Base-by-base conservation (phyloP, 108 stramenopile species). In the Aurantiochytrium sp. region DNA sequence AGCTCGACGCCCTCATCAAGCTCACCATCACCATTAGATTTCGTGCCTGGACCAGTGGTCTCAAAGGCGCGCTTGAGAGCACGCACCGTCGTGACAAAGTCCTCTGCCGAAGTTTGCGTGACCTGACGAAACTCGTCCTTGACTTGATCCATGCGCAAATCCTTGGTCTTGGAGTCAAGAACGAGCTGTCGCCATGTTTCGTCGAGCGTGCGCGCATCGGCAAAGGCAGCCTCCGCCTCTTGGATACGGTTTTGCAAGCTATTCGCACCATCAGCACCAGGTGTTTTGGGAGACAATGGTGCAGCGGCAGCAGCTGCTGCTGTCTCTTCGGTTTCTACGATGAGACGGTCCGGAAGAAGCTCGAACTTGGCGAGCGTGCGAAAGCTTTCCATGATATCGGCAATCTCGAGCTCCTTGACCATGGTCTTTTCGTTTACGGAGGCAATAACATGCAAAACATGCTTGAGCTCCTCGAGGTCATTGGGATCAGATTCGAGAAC, bases 41-140 rank as follows among this genome's bases (percentile, higher is more conserved):
- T 83, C 28, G 92, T 91, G 58, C 87, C 83, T 8, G 95, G 95
- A 4, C 95, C 95, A 4, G 29, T 58, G 44, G 83, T 92, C 57
- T 87, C 58, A 89, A 95, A 95, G 8, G 83, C 53, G 16, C 14
- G 49, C 60, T 89, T 58, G 72, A 93, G 44, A n/a, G 59, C 58
- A 47, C 87, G 72, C 18, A 90, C 51, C 55, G 93, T 91, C 69
- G 49, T 87, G 16, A 60, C 60, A 69, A 95, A 95, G 5, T 92
- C 93, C 23, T 71, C 58, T 19, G 93, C 94, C 71, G 94, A 89
- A 57, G 87, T 35, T 87, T 90, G 88, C 5, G 95, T 95, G 21
- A 95, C 94, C 76, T 93, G 88, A 10, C 93, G 91, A 91, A 95
- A 95, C 55, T 93, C 29, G 44, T 91, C 94, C 87, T 95, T 95